Base-by-base conservation (phyloP, 208 protist species). In the Leishmania guyanensis region DNA sequence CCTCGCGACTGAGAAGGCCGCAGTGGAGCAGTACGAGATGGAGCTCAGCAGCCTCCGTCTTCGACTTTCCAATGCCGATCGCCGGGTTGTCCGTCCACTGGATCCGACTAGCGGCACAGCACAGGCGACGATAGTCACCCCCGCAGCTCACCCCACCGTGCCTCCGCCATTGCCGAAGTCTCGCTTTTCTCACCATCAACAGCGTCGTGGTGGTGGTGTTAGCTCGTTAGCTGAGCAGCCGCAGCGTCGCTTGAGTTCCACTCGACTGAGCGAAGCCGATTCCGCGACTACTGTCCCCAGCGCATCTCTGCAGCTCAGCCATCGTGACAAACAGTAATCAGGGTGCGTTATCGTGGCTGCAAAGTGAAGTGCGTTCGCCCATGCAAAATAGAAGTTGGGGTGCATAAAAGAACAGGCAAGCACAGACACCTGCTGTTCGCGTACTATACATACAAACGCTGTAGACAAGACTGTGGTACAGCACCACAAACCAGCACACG, bases 11-110 rank as follows among this genome's bases (percentile, higher is more conserved):
- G 89, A 92, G 46, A 85, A 93, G 75, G 88, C 90, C 17, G 85
- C 84, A 3, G 78, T 87, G 58, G 87, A 93, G 66, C 87, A 92
- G 71, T 92, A 91, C 80, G 72, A 92, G 64, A 46, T 83, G 22
- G 91, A 97, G 75, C 79, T 93, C n/a, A 48, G 90, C 54, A 85
- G 89, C 60, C 71, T 90, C 66, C 84, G 79, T 22, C 92, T 88
- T 82, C 77, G 77, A 60, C 66, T 95, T 43, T 68, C 54, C 36
- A 77, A 48, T 17, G 88, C 77, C n/a, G 90, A 92, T 68, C 78
- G 75, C 48, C 93, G 83, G 68, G 88, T 79, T 53, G 91, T 75
- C 16, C 77, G 62, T n/a, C 46, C 94, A 81, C 85, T 81, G 68
- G 89, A 78, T 81, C 76, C 78, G 71, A 86, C 70, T 62, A 83